Evolutionary conservation across 495 filamentous ascomycete species (phyloP), one percentile per base, ranked within the genome.

Genomic region (Penicillium argentinense): DNA sequence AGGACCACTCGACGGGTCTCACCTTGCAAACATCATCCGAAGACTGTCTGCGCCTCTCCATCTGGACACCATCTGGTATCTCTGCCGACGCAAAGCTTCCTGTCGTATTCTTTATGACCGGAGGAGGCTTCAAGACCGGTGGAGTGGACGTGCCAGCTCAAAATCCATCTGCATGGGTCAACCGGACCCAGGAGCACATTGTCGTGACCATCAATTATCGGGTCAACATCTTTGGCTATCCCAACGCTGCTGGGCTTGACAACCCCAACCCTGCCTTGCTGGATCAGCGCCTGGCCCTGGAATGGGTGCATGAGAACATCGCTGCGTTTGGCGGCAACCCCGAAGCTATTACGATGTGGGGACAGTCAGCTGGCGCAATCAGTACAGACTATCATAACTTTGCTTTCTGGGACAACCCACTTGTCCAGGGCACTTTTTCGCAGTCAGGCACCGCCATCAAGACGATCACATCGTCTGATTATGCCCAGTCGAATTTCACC

Each of bases 211-310:
- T 57, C 39, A 47, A 57, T 19, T 57, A 52, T 18, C 53, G 53
- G 5, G 23, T 52, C 21, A 57, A 57, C 26, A 45, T 52, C 28
- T 57, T 52, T 24, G 53, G 49, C 17, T 50, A 41, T 26, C 47
- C 52, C 22, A 39, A 41, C 26, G 25, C 47, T 12, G 36, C 26
- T 2, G 47, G 26, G 1, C 25, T 55, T 26, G 42, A 26, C 11
- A 42, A 50, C 27, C 59, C 60, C 14, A 77, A 72, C 47, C 62
- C 73, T 2, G 81, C 80, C n/a, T 69, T 78, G 8, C 67, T 82
- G 7, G 81, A 86, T 61, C 77, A 83, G 57, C 76, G 82, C 30
- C 69, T 80, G 56, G 77, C 73, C 8, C 62, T 81, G 4, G 67
- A 80, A 60, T 56, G 53, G 53, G 37, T 56, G 14, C 43, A 42